A percentile compares a stretch with the other conserved stretches of the same genome.
Evolutionary conservation across 371 early-diverging fungal species (phyloP).

Genomic region (Apophysomyces elegans): DNA sequence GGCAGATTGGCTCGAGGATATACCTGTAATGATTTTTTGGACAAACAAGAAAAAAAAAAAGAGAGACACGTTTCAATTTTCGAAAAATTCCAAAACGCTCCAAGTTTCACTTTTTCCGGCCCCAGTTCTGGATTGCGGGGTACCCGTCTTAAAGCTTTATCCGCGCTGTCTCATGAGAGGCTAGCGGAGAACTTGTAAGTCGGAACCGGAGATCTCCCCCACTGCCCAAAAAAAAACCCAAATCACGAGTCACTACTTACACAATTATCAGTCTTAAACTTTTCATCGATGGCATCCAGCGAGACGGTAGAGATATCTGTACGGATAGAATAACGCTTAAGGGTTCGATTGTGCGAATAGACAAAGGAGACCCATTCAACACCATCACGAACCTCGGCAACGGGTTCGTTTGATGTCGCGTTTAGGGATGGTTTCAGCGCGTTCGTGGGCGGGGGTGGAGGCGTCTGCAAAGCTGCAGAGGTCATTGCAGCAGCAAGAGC

Average conservation of each 20-base stretch:
- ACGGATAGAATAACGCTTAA: conserved; percentile 75
- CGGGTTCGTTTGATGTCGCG: conserved; percentile 41
- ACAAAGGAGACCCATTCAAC: conserved; percentile 74
- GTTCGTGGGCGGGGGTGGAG: conserved; percentile 11
- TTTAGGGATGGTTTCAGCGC: conserved; percentile 13
- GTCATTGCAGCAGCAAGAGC: conserved; percentile 42
- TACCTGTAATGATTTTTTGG: conserved; percentile 26
- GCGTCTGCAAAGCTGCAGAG: conserved; percentile 28
- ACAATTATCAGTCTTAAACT: conserved; percentile 81
- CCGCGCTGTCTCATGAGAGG: conserved; percentile 12
- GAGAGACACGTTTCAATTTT: not conserved
- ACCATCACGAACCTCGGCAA: conserved; percentile 56
- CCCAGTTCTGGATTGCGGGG: conserved; percentile 11
- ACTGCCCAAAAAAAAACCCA: not conserved
- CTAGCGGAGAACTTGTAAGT: conserved; percentile 7
- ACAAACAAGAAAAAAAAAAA: not conserved
- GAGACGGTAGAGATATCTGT: conserved; percentile 77
- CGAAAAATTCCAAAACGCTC: not conserved
- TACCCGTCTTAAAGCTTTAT: conserved; percentile 12
- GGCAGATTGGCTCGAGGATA: conserved; percentile 76
- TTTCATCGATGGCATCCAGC: conserved; percentile 62
- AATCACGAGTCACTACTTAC: conserved; percentile 48
- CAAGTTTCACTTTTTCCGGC: conserved; percentile 6
- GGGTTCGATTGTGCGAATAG: conserved; percentile 67
- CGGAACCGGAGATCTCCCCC: conserved; percentile 2